Percentiles rank a stretch among this genome's conserved stretches.
Conservation (phyloP, 495 filamentous ascomycete species). For the Aspergillus sclerotiicarbonarius region DNA sequence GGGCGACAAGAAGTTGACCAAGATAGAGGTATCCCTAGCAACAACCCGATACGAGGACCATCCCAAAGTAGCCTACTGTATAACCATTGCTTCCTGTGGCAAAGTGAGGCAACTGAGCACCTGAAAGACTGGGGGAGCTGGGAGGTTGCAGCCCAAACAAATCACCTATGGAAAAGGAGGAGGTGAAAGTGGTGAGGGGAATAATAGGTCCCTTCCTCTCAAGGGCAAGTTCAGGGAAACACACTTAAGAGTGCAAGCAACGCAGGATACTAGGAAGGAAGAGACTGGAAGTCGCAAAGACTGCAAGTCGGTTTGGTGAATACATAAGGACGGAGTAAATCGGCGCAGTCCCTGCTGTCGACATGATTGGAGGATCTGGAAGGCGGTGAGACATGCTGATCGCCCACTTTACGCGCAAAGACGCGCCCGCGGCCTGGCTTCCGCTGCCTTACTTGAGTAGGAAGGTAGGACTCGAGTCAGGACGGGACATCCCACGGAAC, state of each 20-base stretch:
- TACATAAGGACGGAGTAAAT: constrained; percentile 9
- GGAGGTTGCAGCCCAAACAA: background rate
- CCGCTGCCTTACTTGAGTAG: background rate
- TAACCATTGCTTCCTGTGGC: constrained; percentile 6
- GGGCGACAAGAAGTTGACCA: background rate
- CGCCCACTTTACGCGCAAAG: constrained; percentile 28
- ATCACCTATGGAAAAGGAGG: background rate
- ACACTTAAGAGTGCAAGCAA: background rate
- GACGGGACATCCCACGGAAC: background rate
- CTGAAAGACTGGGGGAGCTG: background rate
- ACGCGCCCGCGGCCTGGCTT: constrained; percentile 13
- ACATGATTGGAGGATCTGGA: constrained; percentile 11
- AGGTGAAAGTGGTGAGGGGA: background rate
- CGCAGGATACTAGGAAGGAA: background rate
- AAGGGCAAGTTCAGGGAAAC: background rate
- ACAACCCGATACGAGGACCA: constrained; percentile 1
- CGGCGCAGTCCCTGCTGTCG: background rate
- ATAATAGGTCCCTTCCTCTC: background rate
- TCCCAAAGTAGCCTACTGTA: constrained; percentile 2
- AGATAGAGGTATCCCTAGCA: background rate
- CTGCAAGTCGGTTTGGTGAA: background rate
- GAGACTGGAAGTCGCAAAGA: background rate
- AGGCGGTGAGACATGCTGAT: constrained; percentile 20
- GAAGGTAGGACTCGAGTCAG: background rate
- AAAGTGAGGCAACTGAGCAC: background rate